These are phyloP conservation scores for Fistulinella prunicolor DNA, from an alignment of 768 basidiomycete genomes.

Conservation along the genomic window DNA sequence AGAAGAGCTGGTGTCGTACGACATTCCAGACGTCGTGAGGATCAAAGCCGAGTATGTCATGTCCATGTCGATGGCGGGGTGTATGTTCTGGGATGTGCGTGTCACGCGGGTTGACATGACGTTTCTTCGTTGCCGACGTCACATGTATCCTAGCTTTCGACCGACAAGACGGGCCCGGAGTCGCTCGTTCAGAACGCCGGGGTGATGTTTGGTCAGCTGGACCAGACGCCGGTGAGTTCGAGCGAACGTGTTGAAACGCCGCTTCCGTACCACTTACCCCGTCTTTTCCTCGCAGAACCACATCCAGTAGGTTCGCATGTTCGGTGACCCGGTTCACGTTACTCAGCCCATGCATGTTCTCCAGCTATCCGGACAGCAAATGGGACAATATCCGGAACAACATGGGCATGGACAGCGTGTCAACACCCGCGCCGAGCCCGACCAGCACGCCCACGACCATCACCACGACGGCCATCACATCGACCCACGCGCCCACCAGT, in stretches of 20 bases:
- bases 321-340: neutral
- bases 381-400: conserved; percentile 69
- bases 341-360: neutral
- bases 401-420: conserved; percentile 55
- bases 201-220: conserved; percentile 48
- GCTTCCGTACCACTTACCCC: neutral
- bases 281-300: conserved; percentile 47
- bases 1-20: conserved; percentile 71
- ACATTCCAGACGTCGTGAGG: conserved; percentile 63
- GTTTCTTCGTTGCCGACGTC: neutral
- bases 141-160: conserved; percentile 41
- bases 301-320: conserved; percentile 40
- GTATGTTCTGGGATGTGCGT: conserved; percentile 69
- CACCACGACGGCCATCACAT: neutral
- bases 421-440: conserved; percentile 19
- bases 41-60: conserved; percentile 68
- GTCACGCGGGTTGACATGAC: neutral
- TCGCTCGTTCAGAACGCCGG: conserved; percentile 56
- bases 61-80: conserved; percentile 57
- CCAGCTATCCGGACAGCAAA: conserved; percentile 62
- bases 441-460: conserved; percentile 12
- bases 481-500: conserved; percentile 7
- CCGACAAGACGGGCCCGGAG: conserved; percentile 54
- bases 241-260: neutral
- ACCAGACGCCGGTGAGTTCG: conserved; percentile 45